Conservation (phyloP, 331 rosid species). For the Stylosanthes scabra region DNA sequence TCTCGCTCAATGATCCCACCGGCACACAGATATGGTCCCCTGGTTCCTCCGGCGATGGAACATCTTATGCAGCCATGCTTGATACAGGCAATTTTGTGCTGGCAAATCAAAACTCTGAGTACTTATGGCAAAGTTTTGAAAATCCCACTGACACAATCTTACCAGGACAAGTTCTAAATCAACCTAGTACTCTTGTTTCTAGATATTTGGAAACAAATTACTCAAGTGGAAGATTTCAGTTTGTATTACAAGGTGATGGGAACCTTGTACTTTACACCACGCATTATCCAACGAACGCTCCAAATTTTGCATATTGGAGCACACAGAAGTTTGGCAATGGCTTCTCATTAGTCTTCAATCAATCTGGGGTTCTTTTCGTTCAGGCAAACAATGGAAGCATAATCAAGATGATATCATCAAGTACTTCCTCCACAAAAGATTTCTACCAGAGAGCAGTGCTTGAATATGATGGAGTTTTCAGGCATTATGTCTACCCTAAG, state of each 20-base stretch:
- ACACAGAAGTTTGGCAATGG: conserved; percentile 13
- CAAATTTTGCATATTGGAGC: conserved; percentile 28
- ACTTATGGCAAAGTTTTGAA: conserved; percentile 39
- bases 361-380: conserved; percentile 29
- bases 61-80: conserved; percentile 33
- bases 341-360: conserved; percentile 29
- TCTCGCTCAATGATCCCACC: conserved; percentile 28
- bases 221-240: conserved; percentile 31
- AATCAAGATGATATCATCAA: neutral
- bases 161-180: conserved; percentile 28
- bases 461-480: conserved; percentile 46
- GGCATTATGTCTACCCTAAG: conserved; percentile 39
- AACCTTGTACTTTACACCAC: conserved; percentile 34
- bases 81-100: conserved; percentile 39
- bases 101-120: neutral
- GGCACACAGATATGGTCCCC: conserved; percentile 24
- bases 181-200: neutral
- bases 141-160: conserved; percentile 42
- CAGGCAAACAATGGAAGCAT: conserved; percentile 16
- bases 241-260: neutral
- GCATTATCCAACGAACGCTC: neutral
- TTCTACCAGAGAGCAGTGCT: conserved; percentile 40
- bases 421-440: conserved; percentile 5
- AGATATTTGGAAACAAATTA: conserved; percentile 26
- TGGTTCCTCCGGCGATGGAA: neutral